Evolutionary conservation across 2,329 filamentous ascomycete genomes (phyloP), one percentile per base, ranked within the genome.

Genomic region (Trichoderma sp.): DNA sequence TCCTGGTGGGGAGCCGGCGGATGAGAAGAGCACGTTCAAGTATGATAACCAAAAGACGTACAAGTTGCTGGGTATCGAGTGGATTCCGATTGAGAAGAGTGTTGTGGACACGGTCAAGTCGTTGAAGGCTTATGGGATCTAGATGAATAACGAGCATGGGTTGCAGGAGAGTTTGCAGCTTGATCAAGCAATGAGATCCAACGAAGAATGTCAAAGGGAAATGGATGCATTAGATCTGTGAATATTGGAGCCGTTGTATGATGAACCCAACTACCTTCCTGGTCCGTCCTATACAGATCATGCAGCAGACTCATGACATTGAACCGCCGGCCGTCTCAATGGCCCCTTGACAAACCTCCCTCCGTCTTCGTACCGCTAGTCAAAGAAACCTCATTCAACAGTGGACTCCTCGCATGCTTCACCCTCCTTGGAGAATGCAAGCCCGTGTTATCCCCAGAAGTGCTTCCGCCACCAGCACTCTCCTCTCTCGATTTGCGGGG

Each of bases 51-150:
- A 79, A 58, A 81, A 81, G 71, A 86, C 85, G 1, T 83, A 81
- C 28, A 81, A 86, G 71, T 69, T 88, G 54, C 74, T 92, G 66
- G 87, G 86, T 0, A 81, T 90, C 56, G 77, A 89, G 66, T 91
- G 85, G 80, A 85, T 79, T 68, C 74, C 78, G 4, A 71, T 91
- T 41, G 88, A 91, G 74, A 80, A 88, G 76, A 83, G 80, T 30
- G 80, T 89, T 30, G 78, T 82, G 6, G 89, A 92, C 71, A 82
- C 87, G 7, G 82, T 90, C 19, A 85, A 85, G 76, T 88, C 84
- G 39, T 74, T 92, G 71, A 82, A 89, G 74, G 73, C 72, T n/a
- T 72, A 79, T 57, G 72, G 71, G 0, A 70, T 72, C 30, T 77
- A 59, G 52, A 63, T 17, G 17, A 14, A 7, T 10, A 0, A 2